Percentiles rank a stretch among this genome's conserved stretches.
These are phyloP conservation scores for Speleostelium caveatum DNA, from an alignment of 78 protist genomes.

Conservation along the genomic window DNA sequence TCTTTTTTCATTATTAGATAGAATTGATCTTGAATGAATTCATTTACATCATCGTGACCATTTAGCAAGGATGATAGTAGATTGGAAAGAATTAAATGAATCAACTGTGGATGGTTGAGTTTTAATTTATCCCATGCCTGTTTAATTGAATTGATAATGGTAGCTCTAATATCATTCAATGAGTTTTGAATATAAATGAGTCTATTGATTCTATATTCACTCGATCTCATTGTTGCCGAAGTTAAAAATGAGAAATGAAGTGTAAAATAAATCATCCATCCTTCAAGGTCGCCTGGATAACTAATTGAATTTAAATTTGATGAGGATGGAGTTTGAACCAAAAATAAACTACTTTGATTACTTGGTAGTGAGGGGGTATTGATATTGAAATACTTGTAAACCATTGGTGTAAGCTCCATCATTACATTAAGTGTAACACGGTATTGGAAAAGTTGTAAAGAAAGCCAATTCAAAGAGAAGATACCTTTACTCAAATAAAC, in stretches of 20 bases:
- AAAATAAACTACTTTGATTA: not conserved
- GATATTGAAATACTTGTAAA: not conserved
- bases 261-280: slow-evolving; percentile 25
- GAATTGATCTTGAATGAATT: slow-evolving; percentile 59
- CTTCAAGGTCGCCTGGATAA: slow-evolving; percentile 14
- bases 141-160: not conserved
- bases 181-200: not conserved
- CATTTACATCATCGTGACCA: slow-evolving; percentile 38
- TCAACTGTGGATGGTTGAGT: slow-evolving; percentile 19
- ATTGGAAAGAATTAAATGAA: not conserved
- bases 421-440: not conserved
- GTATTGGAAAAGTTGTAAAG: slow-evolving; percentile 39
- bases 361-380: not conserved
- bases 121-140: slow-evolving; percentile 12
- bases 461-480: slow-evolving; percentile 13
- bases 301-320: no score
- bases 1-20: slow-evolving; percentile 31
- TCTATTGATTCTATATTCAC: slow-evolving; percentile 27
- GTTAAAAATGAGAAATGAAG: slow-evolving; percentile 11
- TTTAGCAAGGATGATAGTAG: slow-evolving; percentile 28
- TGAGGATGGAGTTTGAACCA: not conserved
- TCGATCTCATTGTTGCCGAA: slow-evolving; percentile 7
- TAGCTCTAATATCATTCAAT: slow-evolving; percentile 7
- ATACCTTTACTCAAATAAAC: not conserved
- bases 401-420: not conserved